Evolutionary conservation across 495 filamentous ascomycete genomes (phyloP), one percentile per base, ranked within the genome.

Genomic region (Chaetomium fimeti): DNA sequence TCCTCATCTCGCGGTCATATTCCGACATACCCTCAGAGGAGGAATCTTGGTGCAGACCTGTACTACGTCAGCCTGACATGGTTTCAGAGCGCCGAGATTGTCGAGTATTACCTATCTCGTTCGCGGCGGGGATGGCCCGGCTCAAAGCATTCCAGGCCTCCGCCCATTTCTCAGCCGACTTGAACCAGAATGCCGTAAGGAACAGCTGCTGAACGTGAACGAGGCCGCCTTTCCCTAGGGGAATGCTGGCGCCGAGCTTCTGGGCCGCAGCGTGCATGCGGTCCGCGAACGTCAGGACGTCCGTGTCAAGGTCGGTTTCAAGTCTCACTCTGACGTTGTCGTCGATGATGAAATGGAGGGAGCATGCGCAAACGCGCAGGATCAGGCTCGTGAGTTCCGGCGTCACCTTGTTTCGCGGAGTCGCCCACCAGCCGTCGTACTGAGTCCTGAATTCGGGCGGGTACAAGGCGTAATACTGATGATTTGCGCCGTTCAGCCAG

Each of bases 141-240:
- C 76, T 69, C 40, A 85, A 60, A 15, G 76, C 71, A 70, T 84
- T 82, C 82, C 83, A 84, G 2, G 80, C 77, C 51, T 84, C 81
- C 5, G 79, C 76, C 68, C 83, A 84, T n/a, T 76, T 69, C 51
- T 78, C 78, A 53, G 82, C 81, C 16, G 78, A 79, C 70, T 85
- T 85, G 66, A 72, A 81, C 81, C 80, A 85, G 48, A 75, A 75
- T 5, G 76, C 76, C n/a, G 75, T 81, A 3, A 84, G 69, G 63
- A 84, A 82, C 15, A 82, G 67, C 66, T 84, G 81, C 68, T 85
- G 81, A 11, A 84, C 77, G 25, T 83, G 78, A 25, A 73, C 66
- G 43, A 84, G 57, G 0, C 80, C 79, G 25, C 80, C 80, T 63
- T 80, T 78, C 1, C 81, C 81, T 1, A 77, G 77, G 1, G 72